These are phyloP conservation scores for Groenewaldozyma auringiensis DNA, from an alignment of 1,139 yeast genomes.

Conservation along the genomic window DNA sequence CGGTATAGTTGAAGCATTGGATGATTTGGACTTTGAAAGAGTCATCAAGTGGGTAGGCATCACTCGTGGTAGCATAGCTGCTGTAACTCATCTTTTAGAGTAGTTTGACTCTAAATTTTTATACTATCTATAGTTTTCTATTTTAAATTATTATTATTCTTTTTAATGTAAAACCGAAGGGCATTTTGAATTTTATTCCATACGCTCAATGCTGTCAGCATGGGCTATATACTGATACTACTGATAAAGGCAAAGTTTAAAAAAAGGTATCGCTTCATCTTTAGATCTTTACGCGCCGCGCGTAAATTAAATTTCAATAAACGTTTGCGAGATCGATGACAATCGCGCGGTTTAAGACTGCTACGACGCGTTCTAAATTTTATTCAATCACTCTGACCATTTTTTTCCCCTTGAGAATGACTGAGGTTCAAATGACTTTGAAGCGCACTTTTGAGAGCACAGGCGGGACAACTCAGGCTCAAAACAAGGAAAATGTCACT, in stretches of 20 bases:
- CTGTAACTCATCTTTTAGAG: constrained; percentile 21
- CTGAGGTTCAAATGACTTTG: no score
- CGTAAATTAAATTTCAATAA: no score
- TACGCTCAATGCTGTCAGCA: background rate
- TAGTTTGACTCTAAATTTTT: constrained; percentile 1
- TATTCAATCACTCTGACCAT: no score
- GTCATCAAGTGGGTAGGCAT: constrained; percentile 53
- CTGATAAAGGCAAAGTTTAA: background rate
- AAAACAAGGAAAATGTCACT: constrained; percentile 3
- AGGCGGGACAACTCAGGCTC: no score
- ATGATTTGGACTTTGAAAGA: constrained; percentile 50
- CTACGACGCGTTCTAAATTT: no score
- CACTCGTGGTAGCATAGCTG: constrained; percentile 26
- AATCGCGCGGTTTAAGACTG: no score
- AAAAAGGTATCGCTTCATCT: no score
- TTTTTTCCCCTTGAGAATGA: no score
- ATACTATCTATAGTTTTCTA: background rate
- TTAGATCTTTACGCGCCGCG: no score
- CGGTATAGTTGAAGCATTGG: constrained; percentile 70
- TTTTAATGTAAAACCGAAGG: background rate
- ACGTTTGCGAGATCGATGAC: no score
- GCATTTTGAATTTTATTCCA: background rate
- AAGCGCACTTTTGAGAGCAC: no score
- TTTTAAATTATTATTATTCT: background rate
- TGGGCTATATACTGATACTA: no score